These are phyloP conservation scores for Narthecium ossifragum DNA, from an alignment of 106 monocot genomes.

Conservation along the genomic window DNA sequence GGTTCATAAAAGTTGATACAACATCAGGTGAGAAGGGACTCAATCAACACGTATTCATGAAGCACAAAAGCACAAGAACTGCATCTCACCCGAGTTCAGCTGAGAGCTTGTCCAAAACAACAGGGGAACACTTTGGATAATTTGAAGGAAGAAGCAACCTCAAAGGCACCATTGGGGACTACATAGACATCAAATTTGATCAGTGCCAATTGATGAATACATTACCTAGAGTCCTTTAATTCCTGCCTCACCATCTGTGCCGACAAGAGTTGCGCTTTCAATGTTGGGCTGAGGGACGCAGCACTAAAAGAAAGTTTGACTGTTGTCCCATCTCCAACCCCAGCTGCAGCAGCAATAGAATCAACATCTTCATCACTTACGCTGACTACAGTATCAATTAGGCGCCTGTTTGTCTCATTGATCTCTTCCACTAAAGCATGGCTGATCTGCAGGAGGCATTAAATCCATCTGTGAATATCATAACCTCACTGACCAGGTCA, in stretches of 20 bases:
- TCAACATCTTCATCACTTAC: constrained; percentile 45
- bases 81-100: constrained; percentile 43
- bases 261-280: constrained; percentile 53
- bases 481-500: no score
- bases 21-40: neutral
- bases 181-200: constrained; percentile 2
- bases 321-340: constrained; percentile 42
- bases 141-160: constrained; percentile 55
- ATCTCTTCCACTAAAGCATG: constrained; percentile 61
- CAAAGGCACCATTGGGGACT: constrained; percentile 64
- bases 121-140: constrained; percentile 73
- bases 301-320: constrained; percentile 53
- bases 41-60: no score
- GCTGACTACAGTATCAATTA: constrained; percentile 62
- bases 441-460: constrained; percentile 40
- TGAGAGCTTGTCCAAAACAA: constrained; percentile 57
- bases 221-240: no score
- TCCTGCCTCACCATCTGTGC: constrained; percentile 46
- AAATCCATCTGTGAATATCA: no score
- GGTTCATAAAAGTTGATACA: neutral
- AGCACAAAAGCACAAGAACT: no score
- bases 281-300: constrained; percentile 50
- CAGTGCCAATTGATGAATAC: neutral
- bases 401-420: constrained; percentile 50
- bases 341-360: constrained; percentile 23